Base-by-base conservation (phyloP, 2,329 filamentous ascomycete species). In the Colletotrichum sidae region DNA sequence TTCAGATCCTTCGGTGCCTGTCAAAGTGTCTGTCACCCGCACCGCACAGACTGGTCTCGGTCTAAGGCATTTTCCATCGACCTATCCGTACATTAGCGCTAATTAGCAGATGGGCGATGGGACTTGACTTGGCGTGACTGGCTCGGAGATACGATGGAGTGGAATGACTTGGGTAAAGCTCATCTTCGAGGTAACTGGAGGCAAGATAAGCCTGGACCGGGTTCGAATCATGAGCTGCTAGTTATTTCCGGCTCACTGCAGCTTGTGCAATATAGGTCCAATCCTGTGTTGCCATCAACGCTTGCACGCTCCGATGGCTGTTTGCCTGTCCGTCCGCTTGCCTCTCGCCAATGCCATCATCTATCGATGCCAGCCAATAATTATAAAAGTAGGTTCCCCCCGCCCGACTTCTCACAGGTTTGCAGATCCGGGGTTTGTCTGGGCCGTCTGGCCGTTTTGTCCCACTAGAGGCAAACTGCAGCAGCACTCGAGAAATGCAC, bases 361-460 rank as follows among this genome's bases (percentile, higher is more conserved):
- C 35, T 33, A 37, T 49, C 25, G 25, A 25, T 25, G 25, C 25
- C 25, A 25, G 25, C 25, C 25, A 25, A 5, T 25, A 25, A 25
- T 25, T 25, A 25, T 37, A 4, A 2, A 10, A 50, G 9, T 11
- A 53, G 35, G 51, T 37, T 52, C 25, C 37, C 41, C 42, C 58
- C 50, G 44, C 60, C 62, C 57, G 62, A 57, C 46, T 62, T 62
- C 52, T 49, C 56, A 46, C 62, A 62, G 55, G 58, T 51, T 25
- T 37, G 62, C 58, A 65, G 58, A 65, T 65, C 58, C 52, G 58
- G 62, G 62, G 52, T 39, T 55, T 62, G 52, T 58, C 62, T 47
- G 46, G 58, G 35, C 13, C 17, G 17, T 35, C 37, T 55, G 52
- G 44, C 45, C 51, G 25, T 25, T 25, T 25, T 25, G 25, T 25